A percentile compares a stretch with the other conserved stretches of the same genome.
These are phyloP conservation scores for Globisporangium camurandrum DNA, from an alignment of 352 stramenopile species.

Conservation along the genomic window DNA sequence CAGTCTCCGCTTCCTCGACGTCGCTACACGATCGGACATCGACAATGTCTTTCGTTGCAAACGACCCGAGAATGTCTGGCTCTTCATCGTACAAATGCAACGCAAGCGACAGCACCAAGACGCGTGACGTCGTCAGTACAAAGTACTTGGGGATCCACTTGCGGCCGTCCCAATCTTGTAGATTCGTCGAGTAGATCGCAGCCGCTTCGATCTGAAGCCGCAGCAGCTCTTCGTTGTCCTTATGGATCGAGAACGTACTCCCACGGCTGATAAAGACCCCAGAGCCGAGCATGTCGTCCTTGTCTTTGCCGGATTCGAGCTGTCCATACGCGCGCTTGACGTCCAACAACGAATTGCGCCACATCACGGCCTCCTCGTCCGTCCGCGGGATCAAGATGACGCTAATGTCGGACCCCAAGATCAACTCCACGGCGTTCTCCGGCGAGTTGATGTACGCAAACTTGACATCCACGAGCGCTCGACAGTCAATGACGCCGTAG, in stretches of 20 bases:
- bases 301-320: slow-evolving; percentile 67
- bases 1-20: slow-evolving; percentile 52
- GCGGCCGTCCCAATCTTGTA: slow-evolving; percentile 79
- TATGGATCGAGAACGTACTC: slow-evolving; percentile 79
- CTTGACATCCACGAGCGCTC: slow-evolving; percentile 69
- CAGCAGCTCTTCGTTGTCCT: slow-evolving; percentile 80
- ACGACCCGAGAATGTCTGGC: slow-evolving; percentile 76
- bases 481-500: slow-evolving; percentile 83
- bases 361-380: slow-evolving; percentile 82
- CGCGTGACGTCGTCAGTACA: slow-evolving; percentile 71
- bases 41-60: slow-evolving; percentile 70
- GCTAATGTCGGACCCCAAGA: slow-evolving; percentile 67
- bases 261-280: slow-evolving; percentile 80
- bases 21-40: slow-evolving; percentile 79
- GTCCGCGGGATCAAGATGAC: slow-evolving; percentile 79
- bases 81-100: slow-evolving; percentile 85
- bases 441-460: slow-evolving; percentile 82
- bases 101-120: slow-evolving; percentile 74
- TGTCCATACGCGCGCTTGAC: slow-evolving; percentile 80
- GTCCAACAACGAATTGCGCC: slow-evolving; percentile 66
- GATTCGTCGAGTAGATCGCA: slow-evolving; percentile 76
- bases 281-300: slow-evolving; percentile 60
- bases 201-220: slow-evolving; percentile 75
- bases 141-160: slow-evolving; percentile 89
- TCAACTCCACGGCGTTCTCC: slow-evolving; percentile 79